phyloP scores from a whole-genome alignment of 2,329 filamentous ascomycete species.

The Tolypocladium amazonense region DNA sequence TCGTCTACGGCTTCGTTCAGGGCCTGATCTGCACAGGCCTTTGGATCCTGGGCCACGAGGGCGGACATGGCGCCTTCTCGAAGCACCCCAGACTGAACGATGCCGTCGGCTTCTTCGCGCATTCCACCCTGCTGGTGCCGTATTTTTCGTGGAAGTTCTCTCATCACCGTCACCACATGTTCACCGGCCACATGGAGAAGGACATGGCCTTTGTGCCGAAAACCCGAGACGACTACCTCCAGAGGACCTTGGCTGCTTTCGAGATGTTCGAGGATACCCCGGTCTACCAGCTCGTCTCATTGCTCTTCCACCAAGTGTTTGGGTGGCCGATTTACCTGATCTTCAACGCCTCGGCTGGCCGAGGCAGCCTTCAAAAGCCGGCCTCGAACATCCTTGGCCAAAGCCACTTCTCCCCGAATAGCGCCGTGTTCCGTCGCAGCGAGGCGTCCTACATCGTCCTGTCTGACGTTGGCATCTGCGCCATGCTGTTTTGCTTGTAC shows the following conservation, averaged over 20 bases:
- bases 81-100: slow-evolving; percentile 45
- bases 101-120: slow-evolving; percentile 50
- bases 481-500: slow-evolving; percentile 40
- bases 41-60: slow-evolving; percentile 63
- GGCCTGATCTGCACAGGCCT: slow-evolving; percentile 56
- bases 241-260: slow-evolving; percentile 6
- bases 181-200: slow-evolving; percentile 56
- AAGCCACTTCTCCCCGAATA: slow-evolving; percentile 51
- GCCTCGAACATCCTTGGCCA: slow-evolving; percentile 20
- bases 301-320: neutral
- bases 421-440: slow-evolving; percentile 46
- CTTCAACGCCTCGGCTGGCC: neutral
- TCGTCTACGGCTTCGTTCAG: slow-evolving; percentile 50
- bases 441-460: slow-evolving; percentile 46
- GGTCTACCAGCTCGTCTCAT: neutral
- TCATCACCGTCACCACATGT: slow-evolving; percentile 59
- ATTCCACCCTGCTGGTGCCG: slow-evolving; percentile 55
- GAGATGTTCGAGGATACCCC: neutral
- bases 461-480: slow-evolving; percentile 47
- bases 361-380: neutral
- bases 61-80: slow-evolving; percentile 59
- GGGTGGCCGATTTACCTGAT: neutral
- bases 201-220: slow-evolving; percentile 53
- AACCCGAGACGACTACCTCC: slow-evolving; percentile 25
- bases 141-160: slow-evolving; percentile 66